Percentiles rank a stretch among this genome's conserved stretches.
These are phyloP conservation scores for Suhomyces faveliae DNA, from an alignment of 805 yeast species.

Conservation along the genomic window DNA sequence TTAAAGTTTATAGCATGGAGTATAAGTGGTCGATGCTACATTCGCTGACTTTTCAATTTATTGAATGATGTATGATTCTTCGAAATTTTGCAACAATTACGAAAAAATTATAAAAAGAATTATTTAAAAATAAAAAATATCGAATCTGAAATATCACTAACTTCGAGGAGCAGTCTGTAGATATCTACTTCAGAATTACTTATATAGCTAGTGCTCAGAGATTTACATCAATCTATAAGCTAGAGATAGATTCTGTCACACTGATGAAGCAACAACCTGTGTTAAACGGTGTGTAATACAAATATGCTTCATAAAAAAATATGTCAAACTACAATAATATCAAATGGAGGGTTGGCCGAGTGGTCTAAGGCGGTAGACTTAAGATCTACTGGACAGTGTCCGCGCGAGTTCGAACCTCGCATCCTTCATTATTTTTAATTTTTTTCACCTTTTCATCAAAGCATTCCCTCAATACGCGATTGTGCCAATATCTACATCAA, in stretches of 20 bases:
- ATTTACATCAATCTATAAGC: too few species aligned
- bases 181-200: background rate
- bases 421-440: slow-evolving; percentile 37
- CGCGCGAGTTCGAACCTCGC: slow-evolving; percentile 52
- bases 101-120: too few species aligned
- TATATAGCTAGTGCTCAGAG: background rate
- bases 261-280: background rate
- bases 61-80: background rate
- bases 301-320: background rate
- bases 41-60: background rate
- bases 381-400: slow-evolving; percentile 46
- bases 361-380: slow-evolving; percentile 50
- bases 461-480: background rate
- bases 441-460: background rate
- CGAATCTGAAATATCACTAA: too few species aligned
- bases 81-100: background rate
- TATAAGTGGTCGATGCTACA: background rate
- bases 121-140: too few species aligned
- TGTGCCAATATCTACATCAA: background rate
- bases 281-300: background rate
- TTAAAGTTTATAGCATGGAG: background rate
- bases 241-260: too few species aligned
- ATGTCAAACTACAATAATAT: background rate
- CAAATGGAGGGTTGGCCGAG: slow-evolving; percentile 46
- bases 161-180: background rate